Evolutionary conservation across 116 monocot species (phyloP).

Genomic region (Iris pallida): DNA sequence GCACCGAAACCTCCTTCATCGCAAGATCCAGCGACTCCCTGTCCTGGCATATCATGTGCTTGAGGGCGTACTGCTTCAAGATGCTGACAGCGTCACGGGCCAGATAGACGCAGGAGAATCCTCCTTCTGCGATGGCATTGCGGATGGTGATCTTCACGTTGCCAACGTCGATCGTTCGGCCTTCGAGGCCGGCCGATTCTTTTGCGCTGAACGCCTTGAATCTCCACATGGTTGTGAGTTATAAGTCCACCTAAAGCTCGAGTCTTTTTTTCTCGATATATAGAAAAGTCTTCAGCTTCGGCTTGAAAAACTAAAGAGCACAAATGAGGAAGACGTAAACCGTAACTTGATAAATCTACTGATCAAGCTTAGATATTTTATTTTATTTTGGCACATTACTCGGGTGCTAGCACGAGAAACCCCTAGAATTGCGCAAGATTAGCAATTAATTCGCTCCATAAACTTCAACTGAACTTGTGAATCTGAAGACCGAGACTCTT

Average conservation of each 20-base stretch:
- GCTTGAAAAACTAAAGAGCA: no score
- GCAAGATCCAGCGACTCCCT: constrained; percentile 64
- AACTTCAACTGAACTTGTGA: no score
- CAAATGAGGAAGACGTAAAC: no score
- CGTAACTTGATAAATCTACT: no score
- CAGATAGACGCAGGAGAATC: constrained; percentile 91
- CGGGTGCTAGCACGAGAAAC: no score
- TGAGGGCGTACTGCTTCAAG: constrained; percentile 84
- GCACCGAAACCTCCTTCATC: constrained; percentile 77
- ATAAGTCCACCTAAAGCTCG: background rate
- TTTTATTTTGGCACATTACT: no score
- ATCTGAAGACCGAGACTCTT: no score
- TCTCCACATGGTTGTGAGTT: constrained; percentile 53
- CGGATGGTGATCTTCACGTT: constrained; percentile 63
- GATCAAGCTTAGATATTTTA: no score
- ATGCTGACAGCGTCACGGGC: constrained; percentile 49
- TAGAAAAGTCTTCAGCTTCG: no score
- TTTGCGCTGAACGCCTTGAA: constrained; percentile 75
- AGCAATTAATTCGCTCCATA: no score
- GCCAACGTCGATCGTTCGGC: constrained; percentile 64
- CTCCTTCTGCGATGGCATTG: constrained; percentile 86
- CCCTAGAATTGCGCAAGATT: no score
- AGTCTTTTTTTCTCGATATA: no score
- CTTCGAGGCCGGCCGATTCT: constrained; percentile 69
- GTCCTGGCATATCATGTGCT: constrained; percentile 88